These are phyloP conservation scores for Trichoderma harzianum DNA, from an alignment of 2,329 filamentous ascomycete species.

Conservation along the genomic window DNA sequence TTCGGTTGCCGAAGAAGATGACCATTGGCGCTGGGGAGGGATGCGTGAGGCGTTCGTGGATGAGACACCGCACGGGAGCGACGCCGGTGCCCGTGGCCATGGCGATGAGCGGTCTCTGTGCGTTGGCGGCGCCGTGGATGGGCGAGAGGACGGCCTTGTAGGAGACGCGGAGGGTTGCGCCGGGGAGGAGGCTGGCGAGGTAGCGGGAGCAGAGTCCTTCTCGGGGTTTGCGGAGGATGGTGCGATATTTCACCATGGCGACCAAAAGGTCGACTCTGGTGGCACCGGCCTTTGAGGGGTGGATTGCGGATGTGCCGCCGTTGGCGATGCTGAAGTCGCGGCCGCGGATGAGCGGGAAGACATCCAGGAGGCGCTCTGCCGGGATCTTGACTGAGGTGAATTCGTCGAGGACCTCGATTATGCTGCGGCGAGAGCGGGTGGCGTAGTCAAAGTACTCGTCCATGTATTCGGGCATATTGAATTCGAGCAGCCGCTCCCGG, in stretches of 20 bases:
- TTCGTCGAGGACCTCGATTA: conserved; percentile 87
- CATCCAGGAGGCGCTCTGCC: conserved; percentile 64
- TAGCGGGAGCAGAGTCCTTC: conserved; percentile 91
- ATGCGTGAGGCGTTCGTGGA: conserved; percentile 63
- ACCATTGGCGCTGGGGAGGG: conserved; percentile 41
- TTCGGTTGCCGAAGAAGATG: conserved; percentile 84
- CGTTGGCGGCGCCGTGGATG: conserved; percentile 38
- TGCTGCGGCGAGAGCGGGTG: conserved; percentile 81
- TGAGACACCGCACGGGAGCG: conserved; percentile 75
- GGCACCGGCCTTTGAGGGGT: conserved; percentile 24
- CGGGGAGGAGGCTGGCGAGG: conserved; percentile 60
- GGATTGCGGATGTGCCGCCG: conserved; percentile 48
- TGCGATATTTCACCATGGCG: conserved; percentile 88
- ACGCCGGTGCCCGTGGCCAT: conserved; percentile 84
- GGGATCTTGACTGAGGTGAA: conserved; percentile 83
- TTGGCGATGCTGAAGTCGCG: conserved; percentile 92
- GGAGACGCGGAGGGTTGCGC: conserved; percentile 59
- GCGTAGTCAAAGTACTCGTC: conserved; percentile 97
- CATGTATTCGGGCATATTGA: conserved; percentile 72
- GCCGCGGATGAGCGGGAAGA: conserved; percentile 81
- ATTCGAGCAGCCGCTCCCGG: conserved; percentile 77
- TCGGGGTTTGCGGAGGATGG: conserved; percentile 77
- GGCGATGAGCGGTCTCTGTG: conserved; percentile 62
- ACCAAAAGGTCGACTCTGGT: conserved; percentile 69
- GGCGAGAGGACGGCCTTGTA: conserved; percentile 47